Evolutionary conservation across 768 basidiomycete genomes (phyloP), one percentile per base, ranked within the genome.

Genomic region (Lactarius tabidus): DNA sequence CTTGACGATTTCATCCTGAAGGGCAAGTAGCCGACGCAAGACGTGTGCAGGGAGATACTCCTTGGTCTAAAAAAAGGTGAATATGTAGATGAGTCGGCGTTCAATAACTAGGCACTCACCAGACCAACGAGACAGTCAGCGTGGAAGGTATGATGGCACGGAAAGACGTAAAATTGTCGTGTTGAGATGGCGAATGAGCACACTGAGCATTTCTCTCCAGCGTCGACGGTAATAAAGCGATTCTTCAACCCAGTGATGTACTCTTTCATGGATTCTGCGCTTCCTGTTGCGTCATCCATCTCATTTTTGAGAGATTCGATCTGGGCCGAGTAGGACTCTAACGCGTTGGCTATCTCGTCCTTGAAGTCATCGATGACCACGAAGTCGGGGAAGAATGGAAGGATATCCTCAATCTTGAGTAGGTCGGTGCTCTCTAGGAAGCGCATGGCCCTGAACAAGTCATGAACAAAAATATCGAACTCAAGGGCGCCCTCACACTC

Each of bases 291-390:
- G 53, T 97, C 94, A 73, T 95, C 91, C 97, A 99, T 99, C 71
- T 98, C 97, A 58, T 77, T 84, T 76, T 95, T 95, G 65, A 99
- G 82, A 36, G 80, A 79, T 60, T 95, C 94, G 54, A 98, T 98
- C 70, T 94, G 91, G 20, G 88, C 83, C 48, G 93, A 92, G 74
- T 98, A 98, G 2, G 91, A 91, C 74, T 99, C 96, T 69, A 99
- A 78, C 0, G 97, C 97, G 66, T 89, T 88, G 57, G 95, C 96
- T 69, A 98, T 98, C 77, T 98, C 96, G 71, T 96, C 92, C 75
- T 99, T 99, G 84, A 99, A 98, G 74, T 98, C 97, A 74, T 98
- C 97, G 69, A 99, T 98, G 65, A 98, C 92, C 15, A 96, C 94
- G 73, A 99, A 99, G 77, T 98, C 96, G 2, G 97, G 96, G 86